Base-by-base conservation (phyloP, 306 rosid species). In the Ochetophila trinervis region DNA sequence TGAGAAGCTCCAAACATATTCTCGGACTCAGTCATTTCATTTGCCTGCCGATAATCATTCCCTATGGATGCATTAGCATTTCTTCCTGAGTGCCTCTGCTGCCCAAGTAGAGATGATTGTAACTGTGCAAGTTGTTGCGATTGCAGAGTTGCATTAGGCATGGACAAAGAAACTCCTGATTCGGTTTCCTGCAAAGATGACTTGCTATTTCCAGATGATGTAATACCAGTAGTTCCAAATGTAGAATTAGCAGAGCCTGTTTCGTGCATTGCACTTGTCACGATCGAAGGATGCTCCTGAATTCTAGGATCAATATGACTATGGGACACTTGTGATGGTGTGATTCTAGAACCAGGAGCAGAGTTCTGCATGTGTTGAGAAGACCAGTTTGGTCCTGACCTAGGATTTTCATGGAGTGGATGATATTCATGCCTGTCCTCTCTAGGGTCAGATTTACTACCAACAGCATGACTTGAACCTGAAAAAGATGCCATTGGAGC, bases 121-220 rank as follows among this genome's bases (percentile, higher is more conserved):
- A 93, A 65, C 45, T 83, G 96, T 23, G 84, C 87, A 63, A 88
- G 94, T 72, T 93, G 96, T 74, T 93, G 96, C 6, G 91, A 88
- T 59, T 76, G 91, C 63, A 81, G 75, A 60, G 86, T 45, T 30
- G 81, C 79, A 63, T 76, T 79, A 13, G 91, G 74, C 35, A 72
- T 18, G 48, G 87, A 63, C 34, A 70, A 55, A 73, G 89, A 80
- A 66, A 74, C 80, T 18, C 73, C 49, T 47, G 80, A 75, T 62
- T 81, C 79, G 4, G 71, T 73, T 69, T 82, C 89, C 53, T 65
- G 83, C 23, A 69, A 66, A 8, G 78, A 60, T 56, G 77, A 63
- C 66, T 63, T 66, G 76, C 32, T 55, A 51, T 74, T 78, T 64
- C 82, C 77, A 20, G 75, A 64, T 15, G 49, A 65, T 32, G 86